These are phyloP conservation scores for Rhodotorula sp. DNA, from an alignment of 1,284 basidiomycete genomes.

Conservation along the genomic window DNA sequence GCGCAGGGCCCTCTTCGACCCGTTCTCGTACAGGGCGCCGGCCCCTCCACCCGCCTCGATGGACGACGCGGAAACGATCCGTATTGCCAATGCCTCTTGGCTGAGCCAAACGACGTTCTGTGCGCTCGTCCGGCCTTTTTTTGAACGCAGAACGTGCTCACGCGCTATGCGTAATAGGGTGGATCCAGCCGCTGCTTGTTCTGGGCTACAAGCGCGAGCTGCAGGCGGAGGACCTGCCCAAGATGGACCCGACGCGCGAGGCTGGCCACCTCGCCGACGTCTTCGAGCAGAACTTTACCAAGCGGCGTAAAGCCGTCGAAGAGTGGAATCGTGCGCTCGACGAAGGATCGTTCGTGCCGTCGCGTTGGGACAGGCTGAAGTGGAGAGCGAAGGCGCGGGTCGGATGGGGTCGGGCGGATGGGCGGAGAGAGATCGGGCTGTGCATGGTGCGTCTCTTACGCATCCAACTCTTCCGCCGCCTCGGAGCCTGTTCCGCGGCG, in stretches of 20 bases:
- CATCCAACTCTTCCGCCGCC: neutral
- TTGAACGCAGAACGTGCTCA: neutral
- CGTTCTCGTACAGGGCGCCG: slow-evolving; percentile 52
- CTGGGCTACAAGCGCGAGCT: slow-evolving; percentile 63
- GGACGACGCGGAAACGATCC: slow-evolving; percentile 64
- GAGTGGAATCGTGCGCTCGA: slow-evolving; percentile 50
- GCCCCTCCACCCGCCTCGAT: slow-evolving; percentile 62
- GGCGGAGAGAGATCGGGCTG: slow-evolving; percentile 59
- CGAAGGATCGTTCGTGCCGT: slow-evolving; percentile 41
- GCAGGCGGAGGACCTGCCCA: slow-evolving; percentile 26
- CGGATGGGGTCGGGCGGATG: slow-evolving; percentile 41
- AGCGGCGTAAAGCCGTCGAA: slow-evolving; percentile 44
- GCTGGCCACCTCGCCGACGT: slow-evolving; percentile 58
- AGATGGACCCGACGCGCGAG: slow-evolving; percentile 62
- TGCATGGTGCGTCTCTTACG: slow-evolving; percentile 26
- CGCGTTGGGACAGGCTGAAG: slow-evolving; percentile 5
- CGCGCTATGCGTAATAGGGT: neutral
- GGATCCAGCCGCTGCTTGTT: slow-evolving; percentile 48
- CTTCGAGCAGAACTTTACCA: slow-evolving; percentile 42
- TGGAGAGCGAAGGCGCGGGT: slow-evolving; percentile 31
- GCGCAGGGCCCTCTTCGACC: slow-evolving; percentile 34
- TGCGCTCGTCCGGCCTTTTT: neutral
- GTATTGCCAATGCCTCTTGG: slow-evolving; percentile 62
- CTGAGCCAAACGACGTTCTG: slow-evolving; percentile 63
- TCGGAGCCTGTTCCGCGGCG: neutral